A percentile compares a stretch with the other conserved stretches of the same genome.
These are phyloP conservation scores for Tetrapisispora arboricola DNA, from an alignment of 805 yeast genomes.

Conservation along the genomic window DNA sequence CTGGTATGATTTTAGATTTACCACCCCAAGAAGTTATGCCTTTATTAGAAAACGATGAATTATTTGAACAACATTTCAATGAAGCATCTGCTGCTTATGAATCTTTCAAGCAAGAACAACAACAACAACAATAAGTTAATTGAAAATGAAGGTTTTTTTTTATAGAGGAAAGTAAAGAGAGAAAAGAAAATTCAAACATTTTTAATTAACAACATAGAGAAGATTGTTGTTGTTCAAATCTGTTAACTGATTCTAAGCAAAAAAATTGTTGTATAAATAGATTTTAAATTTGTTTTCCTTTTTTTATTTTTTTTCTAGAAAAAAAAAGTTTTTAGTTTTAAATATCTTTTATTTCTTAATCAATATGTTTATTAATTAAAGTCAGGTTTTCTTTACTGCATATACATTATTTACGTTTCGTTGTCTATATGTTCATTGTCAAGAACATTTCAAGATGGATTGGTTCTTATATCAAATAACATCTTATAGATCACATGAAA, in stretches of 20 bases:
- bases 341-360: constrained; percentile 5
- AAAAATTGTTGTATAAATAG: no score
- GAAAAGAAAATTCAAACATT: neutral
- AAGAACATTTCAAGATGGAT: no score
- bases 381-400: no score
- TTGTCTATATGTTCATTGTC: no score
- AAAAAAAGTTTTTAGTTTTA: constrained; percentile 3
- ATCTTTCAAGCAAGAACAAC: constrained; percentile 59
- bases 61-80: constrained; percentile 80
- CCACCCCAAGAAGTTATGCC: constrained; percentile 84
- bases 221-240: neutral
- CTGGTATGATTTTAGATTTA: constrained; percentile 97
- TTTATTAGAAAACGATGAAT: constrained; percentile 80
- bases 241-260: no score
- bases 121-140: constrained; percentile 11
- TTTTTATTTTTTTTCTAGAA: neutral
- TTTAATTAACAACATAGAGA: no score
- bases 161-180: neutral
- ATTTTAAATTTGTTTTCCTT: neutral
- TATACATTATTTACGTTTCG: no score
- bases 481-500: no score
- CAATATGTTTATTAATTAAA: constrained; percentile 4
- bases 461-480: no score
- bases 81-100: constrained; percentile 94
- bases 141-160: neutral